Percentiles rank a stretch among this genome's conserved stretches.
These are phyloP conservation scores for Cicer judaicum DNA, from an alignment of 306 rosid species.

Conservation along the genomic window DNA sequence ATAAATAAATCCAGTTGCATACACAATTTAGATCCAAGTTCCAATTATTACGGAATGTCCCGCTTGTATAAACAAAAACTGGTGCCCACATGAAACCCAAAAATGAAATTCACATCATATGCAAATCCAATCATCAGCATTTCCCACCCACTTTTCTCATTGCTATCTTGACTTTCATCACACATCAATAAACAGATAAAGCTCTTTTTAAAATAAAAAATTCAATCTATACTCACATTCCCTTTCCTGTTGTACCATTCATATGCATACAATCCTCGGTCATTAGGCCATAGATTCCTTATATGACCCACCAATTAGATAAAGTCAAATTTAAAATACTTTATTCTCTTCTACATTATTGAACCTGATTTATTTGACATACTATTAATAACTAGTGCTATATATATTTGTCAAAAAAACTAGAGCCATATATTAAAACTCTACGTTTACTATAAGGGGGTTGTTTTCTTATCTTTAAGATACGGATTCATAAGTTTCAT, in stretches of 20 bases:
- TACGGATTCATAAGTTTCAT: background rate
- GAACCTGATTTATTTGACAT: background rate
- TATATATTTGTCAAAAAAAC: background rate
- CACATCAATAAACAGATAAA: conserved; percentile 40
- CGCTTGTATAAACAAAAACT: conserved; percentile 29
- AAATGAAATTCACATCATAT: conserved; percentile 47
- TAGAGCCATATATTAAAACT: background rate
- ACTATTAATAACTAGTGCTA: too few relatives aligned
- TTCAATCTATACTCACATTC: conserved; percentile 49
- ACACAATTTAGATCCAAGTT: background rate
- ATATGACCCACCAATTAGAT: conserved; percentile 43
- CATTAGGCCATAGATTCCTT: conserved; percentile 44
- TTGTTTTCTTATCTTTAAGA: background rate
- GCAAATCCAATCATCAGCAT: conserved; percentile 54
- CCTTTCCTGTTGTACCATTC: conserved; percentile 42
- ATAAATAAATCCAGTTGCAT: conserved; percentile 29
- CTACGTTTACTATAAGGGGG: background rate
- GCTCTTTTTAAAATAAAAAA: background rate
- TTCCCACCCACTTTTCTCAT: conserved; percentile 31
- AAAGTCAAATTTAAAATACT: conserved; percentile 27
- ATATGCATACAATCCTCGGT: conserved; percentile 35
- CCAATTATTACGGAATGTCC: conserved; percentile 54
- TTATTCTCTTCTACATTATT: conserved; percentile 3
- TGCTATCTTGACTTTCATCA: conserved; percentile 45
- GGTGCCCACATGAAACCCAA: conserved; percentile 51